Conservation (phyloP, 306 rosid genomes). For the Cicer bijugum region DNA sequence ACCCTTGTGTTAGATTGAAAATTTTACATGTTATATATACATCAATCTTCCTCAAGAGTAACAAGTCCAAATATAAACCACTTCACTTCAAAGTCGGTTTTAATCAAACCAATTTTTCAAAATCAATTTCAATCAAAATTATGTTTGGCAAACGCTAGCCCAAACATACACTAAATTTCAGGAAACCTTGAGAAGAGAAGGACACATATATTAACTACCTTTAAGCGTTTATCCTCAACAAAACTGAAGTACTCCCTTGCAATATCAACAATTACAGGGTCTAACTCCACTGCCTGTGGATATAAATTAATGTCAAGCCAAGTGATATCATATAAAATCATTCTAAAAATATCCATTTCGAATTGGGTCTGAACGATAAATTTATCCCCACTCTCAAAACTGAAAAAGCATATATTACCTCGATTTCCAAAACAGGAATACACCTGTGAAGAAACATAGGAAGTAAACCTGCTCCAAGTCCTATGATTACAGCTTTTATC, state of each 20-base stretch:
- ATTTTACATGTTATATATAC: not conserved
- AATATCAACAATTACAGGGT: slow-evolving; percentile 67
- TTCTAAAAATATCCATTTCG: slow-evolving; percentile 23
- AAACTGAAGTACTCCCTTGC: slow-evolving; percentile 76
- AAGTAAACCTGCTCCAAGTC: slow-evolving; percentile 98
- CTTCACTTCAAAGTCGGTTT: not conserved
- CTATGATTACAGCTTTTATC: slow-evolving; percentile 80
- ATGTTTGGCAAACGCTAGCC: not conserved
- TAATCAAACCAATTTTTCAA: not conserved
- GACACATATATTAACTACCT: slow-evolving; percentile 54
- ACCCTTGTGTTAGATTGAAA: not conserved
- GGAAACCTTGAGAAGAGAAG: slow-evolving; percentile 8
- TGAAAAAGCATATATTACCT: slow-evolving; percentile 57
- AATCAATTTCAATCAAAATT: not conserved
- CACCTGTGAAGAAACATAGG: slow-evolving; percentile 93
- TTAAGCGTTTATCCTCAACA: slow-evolving; percentile 68
- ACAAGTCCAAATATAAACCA: not conserved
- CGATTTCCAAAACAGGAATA: slow-evolving; percentile 70
- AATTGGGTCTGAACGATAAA: not conserved
- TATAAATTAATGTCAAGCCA: slow-evolving; percentile 38
- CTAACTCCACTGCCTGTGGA: slow-evolving; percentile 88
- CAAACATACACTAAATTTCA: not conserved
- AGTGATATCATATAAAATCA: slow-evolving; percentile 36
- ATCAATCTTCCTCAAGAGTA: not conserved
- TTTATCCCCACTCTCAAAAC: not conserved